Conservation (phyloP, 148 eudicot species). For the Pharnaceum exiguum region DNA sequence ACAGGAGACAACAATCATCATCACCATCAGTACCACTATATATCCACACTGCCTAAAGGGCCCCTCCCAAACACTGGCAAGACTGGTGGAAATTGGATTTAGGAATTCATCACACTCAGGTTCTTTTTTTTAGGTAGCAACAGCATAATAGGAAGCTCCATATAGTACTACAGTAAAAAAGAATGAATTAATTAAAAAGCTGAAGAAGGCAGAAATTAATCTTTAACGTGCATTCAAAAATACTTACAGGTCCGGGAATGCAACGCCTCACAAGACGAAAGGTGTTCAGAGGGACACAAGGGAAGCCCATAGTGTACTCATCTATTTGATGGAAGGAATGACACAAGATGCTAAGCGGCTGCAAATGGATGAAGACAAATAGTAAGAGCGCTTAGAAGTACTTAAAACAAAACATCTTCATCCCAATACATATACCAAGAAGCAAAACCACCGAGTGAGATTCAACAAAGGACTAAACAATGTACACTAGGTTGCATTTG, state of each 20-base stretch:
- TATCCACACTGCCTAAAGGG: no score
- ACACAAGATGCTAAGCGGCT: conserved; percentile 90
- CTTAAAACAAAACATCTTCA: neutral
- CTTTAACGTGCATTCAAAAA: no score
- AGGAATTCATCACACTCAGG: no score
- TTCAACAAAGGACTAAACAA: neutral
- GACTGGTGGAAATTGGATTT: no score
- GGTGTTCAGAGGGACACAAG: conserved; percentile 63
- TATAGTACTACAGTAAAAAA: no score
- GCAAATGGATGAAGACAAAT: conserved; percentile 26
- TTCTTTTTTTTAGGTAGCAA: no score
- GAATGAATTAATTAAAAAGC: no score
- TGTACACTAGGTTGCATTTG: neutral
- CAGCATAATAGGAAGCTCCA: no score
- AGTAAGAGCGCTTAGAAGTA: neutral
- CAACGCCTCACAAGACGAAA: conserved; percentile 84
- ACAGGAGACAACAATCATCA: no score
- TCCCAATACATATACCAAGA: neutral
- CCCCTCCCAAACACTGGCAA: no score
- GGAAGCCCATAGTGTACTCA: conserved; percentile 77
- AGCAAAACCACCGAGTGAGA: neutral
- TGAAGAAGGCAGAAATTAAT: no score
- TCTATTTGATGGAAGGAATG: conserved; percentile 80
- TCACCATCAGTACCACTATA: no score
- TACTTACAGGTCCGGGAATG: conserved; percentile 88